A percentile compares a stretch with the other conserved stretches of the same genome.
Conservation (phyloP, 192 early-diverging fungal genomes). For the Chytriomyces confervae region DNA sequence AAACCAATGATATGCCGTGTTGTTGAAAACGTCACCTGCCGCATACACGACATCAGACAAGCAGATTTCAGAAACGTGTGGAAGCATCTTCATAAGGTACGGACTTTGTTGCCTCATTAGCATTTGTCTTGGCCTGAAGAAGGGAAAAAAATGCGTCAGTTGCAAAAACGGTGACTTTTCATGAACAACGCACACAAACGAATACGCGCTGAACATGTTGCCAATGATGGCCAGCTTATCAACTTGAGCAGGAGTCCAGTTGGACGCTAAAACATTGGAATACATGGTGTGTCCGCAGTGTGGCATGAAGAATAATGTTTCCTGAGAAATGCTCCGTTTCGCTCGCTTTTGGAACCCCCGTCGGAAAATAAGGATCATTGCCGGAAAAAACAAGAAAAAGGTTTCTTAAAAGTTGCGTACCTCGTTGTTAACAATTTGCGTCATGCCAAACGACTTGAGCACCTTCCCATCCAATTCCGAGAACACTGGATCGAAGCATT, state of each 20-base stretch:
- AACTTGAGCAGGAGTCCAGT: conserved; percentile 32
- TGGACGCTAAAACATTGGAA: conserved; percentile 40
- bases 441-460: conserved; percentile 10
- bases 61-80: conserved; percentile 3
- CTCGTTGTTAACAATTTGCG: conserved; percentile 36
- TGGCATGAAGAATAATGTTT: conserved; percentile 49
- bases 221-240: conserved; percentile 34
- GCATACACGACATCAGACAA: conserved; percentile 11
- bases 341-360: conserved; percentile 18
- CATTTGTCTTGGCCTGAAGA: not conserved
- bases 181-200: conserved; percentile 12
- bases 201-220: conserved; percentile 45
- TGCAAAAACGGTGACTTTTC: not conserved
- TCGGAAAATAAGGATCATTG: not conserved
- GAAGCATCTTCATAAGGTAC: conserved; percentile 9
- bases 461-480: conserved; percentile 28
- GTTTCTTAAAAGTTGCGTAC: not conserved
- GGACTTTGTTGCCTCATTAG: conserved; percentile 4
- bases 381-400: no score
- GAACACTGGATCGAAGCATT: conserved; percentile 46
- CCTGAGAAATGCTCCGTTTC: conserved; percentile 4
- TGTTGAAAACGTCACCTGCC: conserved; percentile 39
- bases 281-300: conserved; percentile 49
- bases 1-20: conserved; percentile 44
- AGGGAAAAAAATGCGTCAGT: not conserved